A percentile compares a stretch with the other conserved stretches of the same genome.
phyloP scores from a whole-genome alignment of 495 filamentous ascomycete genomes.

The Neurospora sublineolata region DNA sequence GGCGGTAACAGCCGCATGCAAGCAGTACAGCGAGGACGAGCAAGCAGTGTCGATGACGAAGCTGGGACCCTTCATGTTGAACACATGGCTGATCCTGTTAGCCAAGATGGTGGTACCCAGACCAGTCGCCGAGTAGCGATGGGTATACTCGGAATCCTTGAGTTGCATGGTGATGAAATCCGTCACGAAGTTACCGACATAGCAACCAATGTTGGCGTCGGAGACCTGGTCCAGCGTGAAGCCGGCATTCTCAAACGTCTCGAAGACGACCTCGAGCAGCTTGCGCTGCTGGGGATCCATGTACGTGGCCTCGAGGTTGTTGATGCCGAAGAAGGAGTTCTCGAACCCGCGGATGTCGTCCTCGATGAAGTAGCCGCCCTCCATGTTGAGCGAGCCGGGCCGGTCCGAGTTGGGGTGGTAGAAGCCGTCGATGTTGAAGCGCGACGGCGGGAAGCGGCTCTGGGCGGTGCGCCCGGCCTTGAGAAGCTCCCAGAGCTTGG shows the following conservation, averaged over 20 bases:
- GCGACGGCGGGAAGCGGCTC: constrained; percentile 39
- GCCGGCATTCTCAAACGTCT: constrained; percentile 42
- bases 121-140: constrained; percentile 21
- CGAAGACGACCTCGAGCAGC: constrained; percentile 37
- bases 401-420: constrained; percentile 37
- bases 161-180: constrained; percentile 47
- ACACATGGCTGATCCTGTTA: constrained; percentile 41
- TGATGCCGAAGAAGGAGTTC: constrained; percentile 41
- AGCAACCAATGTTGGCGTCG: constrained; percentile 24
- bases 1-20: constrained; percentile 40
- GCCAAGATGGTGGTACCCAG: constrained; percentile 23
- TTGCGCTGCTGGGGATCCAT: constrained; percentile 45
- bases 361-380: constrained; percentile 60
- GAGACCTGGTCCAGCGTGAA: constrained; percentile 24
- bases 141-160: constrained; percentile 7
- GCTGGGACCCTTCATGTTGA: constrained; percentile 33
- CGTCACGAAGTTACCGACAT: constrained; percentile 58
- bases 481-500: constrained; percentile 32
- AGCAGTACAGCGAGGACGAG: constrained; percentile 38
- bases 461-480: neutral
- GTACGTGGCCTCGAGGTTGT: constrained; percentile 31
- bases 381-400: constrained; percentile 28
- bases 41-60: constrained; percentile 42
- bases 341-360: constrained; percentile 32
- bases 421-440: constrained; percentile 51